A percentile compares a stretch with the other conserved stretches of the same genome.
These are phyloP conservation scores for Lotus japonicus DNA, from an alignment of 306 rosid species.

Conservation along the genomic window DNA sequence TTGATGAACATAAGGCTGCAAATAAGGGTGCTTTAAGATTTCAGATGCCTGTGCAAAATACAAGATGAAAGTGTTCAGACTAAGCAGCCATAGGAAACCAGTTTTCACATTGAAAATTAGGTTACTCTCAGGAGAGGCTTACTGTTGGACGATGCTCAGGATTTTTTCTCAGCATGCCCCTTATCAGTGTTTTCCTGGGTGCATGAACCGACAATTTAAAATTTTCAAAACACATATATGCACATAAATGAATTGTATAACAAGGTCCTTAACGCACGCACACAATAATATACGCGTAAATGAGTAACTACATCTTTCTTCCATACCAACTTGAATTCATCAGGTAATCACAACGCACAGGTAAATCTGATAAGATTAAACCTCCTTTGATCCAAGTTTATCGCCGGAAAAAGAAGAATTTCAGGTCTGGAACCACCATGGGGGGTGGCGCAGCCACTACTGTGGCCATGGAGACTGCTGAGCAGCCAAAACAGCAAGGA, in stretches of 20 bases:
- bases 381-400: too few relatives aligned
- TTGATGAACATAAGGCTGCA: conserved; percentile 74
- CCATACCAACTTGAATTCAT: conserved; percentile 3
- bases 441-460: too few relatives aligned
- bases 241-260: not conserved
- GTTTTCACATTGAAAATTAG: not conserved
- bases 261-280: not conserved
- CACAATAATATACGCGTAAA: not conserved
- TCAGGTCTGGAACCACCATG: too few relatives aligned
- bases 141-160: conserved; percentile 93
- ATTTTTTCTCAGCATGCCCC: conserved; percentile 88
- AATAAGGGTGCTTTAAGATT: conserved; percentile 84
- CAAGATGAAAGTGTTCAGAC: conserved; percentile 13
- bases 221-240: conserved; percentile 4
- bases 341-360: not conserved
- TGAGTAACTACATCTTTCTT: not conserved
- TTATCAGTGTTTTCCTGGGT: conserved; percentile 85
- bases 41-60: conserved; percentile 72
- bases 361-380: too few relatives aligned
- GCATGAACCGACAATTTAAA: conserved; percentile 6
- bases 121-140: conserved; percentile 28
- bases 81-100: conserved; percentile 4
- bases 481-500: too few relatives aligned
- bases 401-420: too few relatives aligned
- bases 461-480: too few relatives aligned